These are phyloP conservation scores for Cutaneotrichosporon sp. DNA, from an alignment of 1,284 basidiomycete species.

Conservation along the genomic window DNA sequence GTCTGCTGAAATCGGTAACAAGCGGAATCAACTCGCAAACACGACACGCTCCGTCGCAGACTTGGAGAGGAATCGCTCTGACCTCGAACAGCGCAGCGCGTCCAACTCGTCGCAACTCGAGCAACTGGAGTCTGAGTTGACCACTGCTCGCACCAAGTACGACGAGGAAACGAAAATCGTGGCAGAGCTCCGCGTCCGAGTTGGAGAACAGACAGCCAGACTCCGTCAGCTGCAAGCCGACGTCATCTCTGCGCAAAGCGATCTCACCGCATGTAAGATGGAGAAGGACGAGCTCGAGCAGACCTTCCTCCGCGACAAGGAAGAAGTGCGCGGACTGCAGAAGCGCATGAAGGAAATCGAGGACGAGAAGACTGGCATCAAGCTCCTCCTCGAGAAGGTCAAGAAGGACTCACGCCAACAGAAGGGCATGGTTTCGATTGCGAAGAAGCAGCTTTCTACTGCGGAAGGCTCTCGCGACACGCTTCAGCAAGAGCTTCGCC, in stretches of 20 bases:
- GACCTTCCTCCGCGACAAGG: conserved; percentile 82
- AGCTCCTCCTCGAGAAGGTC: conserved; percentile 76
- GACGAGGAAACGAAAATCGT: conserved; percentile 80
- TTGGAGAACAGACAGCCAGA: conserved; percentile 67
- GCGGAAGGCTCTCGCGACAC: conserved; percentile 76
- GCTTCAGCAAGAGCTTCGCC: conserved; percentile 65
- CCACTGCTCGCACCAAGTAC: conserved; percentile 63
- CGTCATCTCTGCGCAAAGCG: conserved; percentile 86
- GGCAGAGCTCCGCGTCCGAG: conserved; percentile 69
- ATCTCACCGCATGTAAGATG: conserved; percentile 80
- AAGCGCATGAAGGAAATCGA: conserved; percentile 79
- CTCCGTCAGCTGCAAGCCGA: conserved; percentile 76
- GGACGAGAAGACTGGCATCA: conserved; percentile 69
- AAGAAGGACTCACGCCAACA: conserved; percentile 95
- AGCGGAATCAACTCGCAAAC: conserved; percentile 77
- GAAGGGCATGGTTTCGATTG: conserved; percentile 90
- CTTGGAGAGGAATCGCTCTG: conserved; percentile 43
- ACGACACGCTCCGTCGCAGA: conserved; percentile 59
- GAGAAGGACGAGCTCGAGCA: conserved; percentile 94
- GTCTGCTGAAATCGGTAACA: conserved; percentile 73
- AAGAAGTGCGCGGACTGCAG: conserved; percentile 85
- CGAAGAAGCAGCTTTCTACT: conserved; percentile 85
- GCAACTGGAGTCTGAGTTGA: conserved; percentile 52
- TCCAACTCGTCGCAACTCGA: conserved; percentile 63
- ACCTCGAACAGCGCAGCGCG: conserved; percentile 54